phyloP scores from a whole-genome alignment of 257 asterid genomes.

The Voacanga thouarsii region DNA sequence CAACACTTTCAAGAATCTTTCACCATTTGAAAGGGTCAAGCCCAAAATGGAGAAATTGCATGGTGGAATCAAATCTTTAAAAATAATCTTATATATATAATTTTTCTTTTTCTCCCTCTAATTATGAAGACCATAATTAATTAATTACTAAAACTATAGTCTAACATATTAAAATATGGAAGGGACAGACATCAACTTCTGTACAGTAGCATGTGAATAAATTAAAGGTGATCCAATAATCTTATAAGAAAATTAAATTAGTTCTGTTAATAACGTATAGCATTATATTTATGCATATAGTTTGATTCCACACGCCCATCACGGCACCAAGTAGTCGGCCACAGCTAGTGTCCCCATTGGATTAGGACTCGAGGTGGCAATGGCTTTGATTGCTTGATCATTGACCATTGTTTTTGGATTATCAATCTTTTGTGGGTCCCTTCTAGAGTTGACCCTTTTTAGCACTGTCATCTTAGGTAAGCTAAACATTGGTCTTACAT shows the following conservation, averaged over 20 bases:
- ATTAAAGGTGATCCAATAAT: slow-evolving; percentile 1
- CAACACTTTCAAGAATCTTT: slow-evolving; percentile 11
- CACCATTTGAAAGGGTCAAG: slow-evolving; percentile 12
- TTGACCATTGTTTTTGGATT: slow-evolving; percentile 52
- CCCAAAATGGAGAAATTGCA: slow-evolving; percentile 8
- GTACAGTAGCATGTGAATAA: slow-evolving; percentile 37
- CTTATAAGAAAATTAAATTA: slow-evolving; percentile 2
- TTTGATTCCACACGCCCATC: slow-evolving; percentile 35
- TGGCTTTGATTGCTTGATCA: slow-evolving; percentile 48
- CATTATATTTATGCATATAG: background rate
- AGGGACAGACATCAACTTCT: slow-evolving; percentile 26
- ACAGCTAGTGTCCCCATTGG: slow-evolving; percentile 30
- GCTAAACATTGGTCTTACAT: slow-evolving; percentile 22
- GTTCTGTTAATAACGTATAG: background rate
- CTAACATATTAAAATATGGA: background rate
- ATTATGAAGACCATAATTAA: background rate
- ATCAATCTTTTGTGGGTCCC: slow-evolving; percentile 32
- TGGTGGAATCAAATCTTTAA: slow-evolving; percentile 7
- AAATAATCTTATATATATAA: background rate
- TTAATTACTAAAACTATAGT: background rate
- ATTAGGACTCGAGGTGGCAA: background rate
- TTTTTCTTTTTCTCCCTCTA: background rate
- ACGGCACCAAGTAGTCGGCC: slow-evolving; percentile 33
- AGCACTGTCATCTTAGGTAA: slow-evolving; percentile 39
- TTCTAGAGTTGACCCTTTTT: slow-evolving; percentile 50